Conservation (phyloP, 139 green algal genomes). For the Spirogloea muscicola region DNA sequence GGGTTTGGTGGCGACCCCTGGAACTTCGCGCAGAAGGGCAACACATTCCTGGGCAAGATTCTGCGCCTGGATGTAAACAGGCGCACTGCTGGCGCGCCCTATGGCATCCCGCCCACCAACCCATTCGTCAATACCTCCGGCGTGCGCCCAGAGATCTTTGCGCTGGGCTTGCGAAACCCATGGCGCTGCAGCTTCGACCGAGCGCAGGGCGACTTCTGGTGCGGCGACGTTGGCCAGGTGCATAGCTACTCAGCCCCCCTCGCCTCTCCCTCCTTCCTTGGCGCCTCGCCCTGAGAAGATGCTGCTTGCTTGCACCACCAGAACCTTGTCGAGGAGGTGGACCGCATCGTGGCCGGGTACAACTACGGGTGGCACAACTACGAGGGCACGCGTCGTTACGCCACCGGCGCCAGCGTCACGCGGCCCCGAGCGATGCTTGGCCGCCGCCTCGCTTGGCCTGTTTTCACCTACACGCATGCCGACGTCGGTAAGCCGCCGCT, state of each 20-base stretch:
- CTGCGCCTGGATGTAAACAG: conserved; percentile 23
- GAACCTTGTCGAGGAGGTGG: conserved; percentile 12
- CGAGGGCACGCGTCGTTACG: conserved; percentile 14
- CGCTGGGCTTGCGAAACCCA: conserved; percentile 18
- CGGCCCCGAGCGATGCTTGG: background rate
- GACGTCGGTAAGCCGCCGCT: too few species aligned
- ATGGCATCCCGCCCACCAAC: conserved; percentile 22
- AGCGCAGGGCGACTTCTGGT: background rate
- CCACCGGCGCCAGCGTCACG: background rate
- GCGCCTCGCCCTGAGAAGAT: too few species aligned
- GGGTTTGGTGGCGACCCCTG: conserved; percentile 15
- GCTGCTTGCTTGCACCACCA: too few species aligned
- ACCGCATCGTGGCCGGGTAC: background rate
- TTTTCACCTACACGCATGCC: conserved; percentile 21
- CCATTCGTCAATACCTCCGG: background rate
- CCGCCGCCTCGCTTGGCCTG: background rate
- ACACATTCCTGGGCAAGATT: conserved; percentile 21
- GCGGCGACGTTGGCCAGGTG: conserved; percentile 30
- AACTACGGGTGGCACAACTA: conserved; percentile 31
- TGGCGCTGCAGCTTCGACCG: conserved; percentile 9
- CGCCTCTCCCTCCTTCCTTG: background rate
- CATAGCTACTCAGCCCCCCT: background rate
- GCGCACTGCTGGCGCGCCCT: background rate
- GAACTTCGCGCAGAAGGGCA: conserved; percentile 24
- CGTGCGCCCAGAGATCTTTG: conserved; percentile 6